A percentile compares a stretch with the other conserved stretches of the same genome.
Conservation (phyloP, 1,139 yeast genomes). For the Suhomyces taliae region DNA sequence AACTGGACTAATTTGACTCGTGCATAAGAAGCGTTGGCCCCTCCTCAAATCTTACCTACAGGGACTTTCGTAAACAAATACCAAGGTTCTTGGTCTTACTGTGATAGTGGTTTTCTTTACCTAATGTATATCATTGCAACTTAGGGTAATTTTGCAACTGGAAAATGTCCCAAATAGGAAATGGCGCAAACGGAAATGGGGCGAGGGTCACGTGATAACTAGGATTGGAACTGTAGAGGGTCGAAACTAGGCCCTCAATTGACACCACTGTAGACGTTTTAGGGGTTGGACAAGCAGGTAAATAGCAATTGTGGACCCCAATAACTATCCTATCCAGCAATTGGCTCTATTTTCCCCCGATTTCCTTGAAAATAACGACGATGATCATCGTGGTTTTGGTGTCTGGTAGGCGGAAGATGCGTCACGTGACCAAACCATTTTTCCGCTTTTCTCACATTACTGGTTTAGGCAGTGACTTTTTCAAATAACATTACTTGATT, state of each 20-base stretch:
- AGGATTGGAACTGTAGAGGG: no score
- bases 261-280: no score
- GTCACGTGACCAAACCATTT: background rate
- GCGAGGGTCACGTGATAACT: background rate
- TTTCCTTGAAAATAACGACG: no score
- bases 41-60: background rate
- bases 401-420: background rate
- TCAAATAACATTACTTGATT: conserved; percentile 5
- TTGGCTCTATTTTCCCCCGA: no score
- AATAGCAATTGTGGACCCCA: no score
- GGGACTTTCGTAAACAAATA: background rate
- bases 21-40: background rate
- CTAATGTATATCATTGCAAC: background rate
- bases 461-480: conserved; percentile 4
- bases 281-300: no score
- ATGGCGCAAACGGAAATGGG: background rate
- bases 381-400: no score
- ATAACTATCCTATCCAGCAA: no score
- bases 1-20: no score
- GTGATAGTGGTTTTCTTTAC: background rate
- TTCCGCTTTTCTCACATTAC: background rate
- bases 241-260: no score
- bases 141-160: background rate
- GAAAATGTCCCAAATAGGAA: background rate
- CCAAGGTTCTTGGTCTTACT: background rate